These are phyloP conservation scores for Salix koriyanagi DNA, from an alignment of 345 rosid genomes.

Conservation along the genomic window DNA sequence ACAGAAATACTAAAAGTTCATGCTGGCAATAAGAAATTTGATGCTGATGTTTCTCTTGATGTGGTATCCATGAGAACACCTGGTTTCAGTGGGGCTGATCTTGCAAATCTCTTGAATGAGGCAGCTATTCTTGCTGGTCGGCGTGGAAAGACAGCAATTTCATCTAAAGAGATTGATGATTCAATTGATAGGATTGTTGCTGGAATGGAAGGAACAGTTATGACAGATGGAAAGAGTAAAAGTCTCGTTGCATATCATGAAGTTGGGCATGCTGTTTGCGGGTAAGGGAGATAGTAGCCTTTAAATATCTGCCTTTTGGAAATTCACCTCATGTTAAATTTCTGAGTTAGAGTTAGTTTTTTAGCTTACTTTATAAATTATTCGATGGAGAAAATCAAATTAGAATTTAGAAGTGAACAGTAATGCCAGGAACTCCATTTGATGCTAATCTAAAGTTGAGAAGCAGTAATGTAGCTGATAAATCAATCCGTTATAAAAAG, in stretches of 20 bases:
- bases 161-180: conserved; percentile 92
- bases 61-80: conserved; percentile 97
- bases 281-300: conserved; percentile 47
- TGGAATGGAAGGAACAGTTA: conserved; percentile 99
- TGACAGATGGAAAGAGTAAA: conserved; percentile 96
- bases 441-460: background rate
- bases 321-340: background rate
- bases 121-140: conserved; percentile 95
- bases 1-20: conserved; percentile 92
- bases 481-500: background rate
- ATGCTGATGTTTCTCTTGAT: conserved; percentile 78
- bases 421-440: background rate
- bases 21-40: conserved; percentile 83
- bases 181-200: conserved; percentile 97
- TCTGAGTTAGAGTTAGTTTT: background rate
- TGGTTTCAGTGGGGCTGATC: conserved; percentile 97
- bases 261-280: conserved; percentile 94
- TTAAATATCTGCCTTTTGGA: background rate
- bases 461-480: background rate
- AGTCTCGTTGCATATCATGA: conserved; percentile 97
- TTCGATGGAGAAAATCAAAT: background rate
- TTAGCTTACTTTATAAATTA: background rate
- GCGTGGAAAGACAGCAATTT: conserved; percentile 72
- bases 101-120: conserved; percentile 92
- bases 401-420: background rate